Conservation (phyloP, 768 basidiomycete species). For the Stropharia rugosoannulata region DNA sequence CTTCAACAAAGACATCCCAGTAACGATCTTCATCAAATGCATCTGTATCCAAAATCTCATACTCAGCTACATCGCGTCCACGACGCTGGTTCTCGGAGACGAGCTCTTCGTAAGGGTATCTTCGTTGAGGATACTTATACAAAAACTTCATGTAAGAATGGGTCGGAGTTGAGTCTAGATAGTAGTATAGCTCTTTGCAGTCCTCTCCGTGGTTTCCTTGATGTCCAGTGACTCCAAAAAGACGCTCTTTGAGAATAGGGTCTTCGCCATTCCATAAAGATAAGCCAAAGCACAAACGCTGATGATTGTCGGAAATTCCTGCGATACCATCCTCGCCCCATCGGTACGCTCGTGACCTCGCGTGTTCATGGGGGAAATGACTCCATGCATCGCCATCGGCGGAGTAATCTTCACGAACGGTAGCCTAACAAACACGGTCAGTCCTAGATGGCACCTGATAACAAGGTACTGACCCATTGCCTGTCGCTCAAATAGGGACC, state of each 20-base stretch:
- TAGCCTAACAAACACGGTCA: slow-evolving; percentile 59
- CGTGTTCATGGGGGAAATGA: slow-evolving; percentile 93
- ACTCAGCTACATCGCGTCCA: slow-evolving; percentile 85
- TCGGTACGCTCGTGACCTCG: slow-evolving; percentile 90
- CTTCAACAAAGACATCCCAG: slow-evolving; percentile 99
- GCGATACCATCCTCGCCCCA: slow-evolving; percentile 99
- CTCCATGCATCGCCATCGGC: slow-evolving; percentile 94
- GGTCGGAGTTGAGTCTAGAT: slow-evolving; percentile 96
- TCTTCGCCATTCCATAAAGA: slow-evolving; percentile 96
- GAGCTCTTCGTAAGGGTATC: slow-evolving; percentile 93
- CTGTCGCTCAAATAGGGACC: slow-evolving; percentile 96
- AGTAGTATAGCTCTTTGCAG: slow-evolving; percentile 98
- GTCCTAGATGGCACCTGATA: neutral
- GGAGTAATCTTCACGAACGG: slow-evolving; percentile 98
- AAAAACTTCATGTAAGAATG: slow-evolving; percentile 99
- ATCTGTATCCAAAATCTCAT: slow-evolving; percentile 91
- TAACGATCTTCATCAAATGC: slow-evolving; percentile 91
- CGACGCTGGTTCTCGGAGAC: slow-evolving; percentile 82
- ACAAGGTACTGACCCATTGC: slow-evolving; percentile 79
- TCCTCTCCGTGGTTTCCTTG: slow-evolving; percentile 99
- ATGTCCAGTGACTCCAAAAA: slow-evolving; percentile 95
- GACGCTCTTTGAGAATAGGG: slow-evolving; percentile 92
- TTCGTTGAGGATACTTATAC: slow-evolving; percentile 96
- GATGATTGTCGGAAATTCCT: slow-evolving; percentile 97
- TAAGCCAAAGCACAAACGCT: slow-evolving; percentile 86